phyloP scores from a whole-genome alignment of 331 rosid species.

The Cucumis variabilis region DNA sequence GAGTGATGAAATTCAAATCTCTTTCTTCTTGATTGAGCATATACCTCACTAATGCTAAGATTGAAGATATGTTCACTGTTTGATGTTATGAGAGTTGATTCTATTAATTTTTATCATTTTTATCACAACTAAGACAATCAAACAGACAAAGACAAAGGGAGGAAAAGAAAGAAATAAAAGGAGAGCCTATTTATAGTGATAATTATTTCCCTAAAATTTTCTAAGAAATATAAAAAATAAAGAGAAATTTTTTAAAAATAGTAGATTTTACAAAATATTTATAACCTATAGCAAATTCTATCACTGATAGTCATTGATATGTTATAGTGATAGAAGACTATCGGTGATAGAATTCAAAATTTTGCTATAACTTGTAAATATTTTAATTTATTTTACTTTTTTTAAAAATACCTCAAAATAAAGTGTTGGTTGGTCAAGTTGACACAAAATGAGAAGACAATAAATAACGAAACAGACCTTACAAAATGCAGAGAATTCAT shows the following conservation, averaged over 20 bases:
- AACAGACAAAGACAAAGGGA: background rate
- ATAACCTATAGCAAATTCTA: too few species aligned
- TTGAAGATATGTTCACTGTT: background rate
- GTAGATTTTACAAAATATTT: too few species aligned
- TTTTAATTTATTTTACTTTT: too few species aligned
- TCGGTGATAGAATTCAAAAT: too few species aligned
- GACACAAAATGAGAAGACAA: background rate
- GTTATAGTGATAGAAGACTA: too few species aligned
- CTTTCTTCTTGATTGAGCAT: background rate
- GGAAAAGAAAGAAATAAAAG: background rate
- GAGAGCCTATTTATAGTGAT: background rate
- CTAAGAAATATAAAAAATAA: background rate
- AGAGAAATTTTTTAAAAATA: too few species aligned
- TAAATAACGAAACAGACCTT: background rate
- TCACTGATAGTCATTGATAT: too few species aligned
- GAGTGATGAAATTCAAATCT: too few species aligned
- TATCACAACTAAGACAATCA: background rate
- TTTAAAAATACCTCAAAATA: too few species aligned
- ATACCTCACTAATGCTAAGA: background rate
- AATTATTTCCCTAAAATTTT: background rate
- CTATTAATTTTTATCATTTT: background rate
- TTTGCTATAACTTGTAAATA: too few species aligned
- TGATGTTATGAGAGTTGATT: background rate
- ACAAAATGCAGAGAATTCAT: background rate
- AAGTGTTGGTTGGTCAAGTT: background rate